Conservation (phyloP, 306 rosid species). For the Malus sylvestris region DNA sequence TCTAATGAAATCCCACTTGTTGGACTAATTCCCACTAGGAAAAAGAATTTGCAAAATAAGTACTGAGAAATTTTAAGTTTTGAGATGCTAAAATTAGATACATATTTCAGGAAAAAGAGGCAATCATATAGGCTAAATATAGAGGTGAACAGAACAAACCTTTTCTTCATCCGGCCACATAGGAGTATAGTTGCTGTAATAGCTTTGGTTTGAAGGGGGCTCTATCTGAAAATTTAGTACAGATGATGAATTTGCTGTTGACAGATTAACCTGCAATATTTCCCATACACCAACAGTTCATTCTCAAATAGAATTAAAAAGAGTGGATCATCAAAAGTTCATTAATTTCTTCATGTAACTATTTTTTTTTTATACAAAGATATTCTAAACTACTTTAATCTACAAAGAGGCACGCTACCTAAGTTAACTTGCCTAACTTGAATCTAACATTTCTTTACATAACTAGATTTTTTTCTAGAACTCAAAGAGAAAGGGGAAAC, state of each 20-base stretch:
- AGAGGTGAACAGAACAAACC: conserved; percentile 31
- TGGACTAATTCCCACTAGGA: background rate
- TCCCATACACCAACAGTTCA: conserved; percentile 15
- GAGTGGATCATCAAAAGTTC: background rate
- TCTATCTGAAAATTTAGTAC: conserved; percentile 41
- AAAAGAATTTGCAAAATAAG: background rate
- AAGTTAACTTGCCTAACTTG: background rate
- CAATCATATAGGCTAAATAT: background rate
- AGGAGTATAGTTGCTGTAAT: conserved; percentile 22
- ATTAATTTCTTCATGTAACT: background rate
- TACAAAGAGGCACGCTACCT: background rate
- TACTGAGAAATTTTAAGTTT: background rate
- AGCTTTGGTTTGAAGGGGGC: conserved; percentile 99
- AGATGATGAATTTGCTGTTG: conserved; percentile 38
- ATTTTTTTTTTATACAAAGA: too few species aligned
- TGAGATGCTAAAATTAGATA: background rate
- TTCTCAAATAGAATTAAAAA: background rate
- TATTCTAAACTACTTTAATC: background rate
- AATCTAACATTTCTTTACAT: background rate
- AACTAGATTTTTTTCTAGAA: background rate
- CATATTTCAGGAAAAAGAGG: background rate
- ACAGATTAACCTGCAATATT: conserved; percentile 47
- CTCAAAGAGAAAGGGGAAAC: background rate
- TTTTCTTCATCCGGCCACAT: conserved; percentile 35
- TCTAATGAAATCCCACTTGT: background rate